Conservation (phyloP, 2,329 filamentous ascomycete species). For the Paradendryphiella salina region DNA sequence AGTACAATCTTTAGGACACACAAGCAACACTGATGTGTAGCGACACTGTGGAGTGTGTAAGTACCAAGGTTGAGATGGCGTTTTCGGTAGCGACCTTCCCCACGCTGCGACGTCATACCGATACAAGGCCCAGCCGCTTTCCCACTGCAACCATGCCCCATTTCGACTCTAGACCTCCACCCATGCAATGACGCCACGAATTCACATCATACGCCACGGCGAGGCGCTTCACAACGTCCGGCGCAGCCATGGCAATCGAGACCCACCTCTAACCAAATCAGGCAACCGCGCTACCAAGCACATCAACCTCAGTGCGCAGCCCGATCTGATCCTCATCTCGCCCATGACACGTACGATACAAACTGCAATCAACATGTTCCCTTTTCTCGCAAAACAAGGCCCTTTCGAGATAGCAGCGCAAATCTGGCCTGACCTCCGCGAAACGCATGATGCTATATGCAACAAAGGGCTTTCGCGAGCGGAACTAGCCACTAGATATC, state of each 20-base stretch:
- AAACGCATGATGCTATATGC: conserved; percentile 21
- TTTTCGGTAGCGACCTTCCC: too few species aligned
- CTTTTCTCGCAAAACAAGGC: conserved; percentile 3
- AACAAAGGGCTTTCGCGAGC: conserved; percentile 22
- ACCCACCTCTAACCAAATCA: conserved; percentile 25
- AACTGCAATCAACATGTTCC: conserved; percentile 28
- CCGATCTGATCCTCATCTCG: conserved; percentile 30
- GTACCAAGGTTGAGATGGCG: too few species aligned
- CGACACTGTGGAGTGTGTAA: too few species aligned
- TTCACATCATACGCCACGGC: conserved; percentile 29
- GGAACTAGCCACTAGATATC: conserved; percentile 14
- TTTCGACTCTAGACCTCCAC: too few species aligned
- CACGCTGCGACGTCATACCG: too few species aligned
- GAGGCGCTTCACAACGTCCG: conserved; percentile 29
- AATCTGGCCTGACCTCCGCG: conserved; percentile 31
- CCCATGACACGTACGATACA: conserved; percentile 32
- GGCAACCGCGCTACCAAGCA: conserved; percentile 16
- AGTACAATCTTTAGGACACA: too few species aligned
- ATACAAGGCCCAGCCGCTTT: too few species aligned
- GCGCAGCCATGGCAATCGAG: conserved; percentile 16
- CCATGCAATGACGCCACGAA: not conserved
- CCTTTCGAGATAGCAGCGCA: conserved; percentile 11
- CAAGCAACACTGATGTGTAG: too few species aligned
- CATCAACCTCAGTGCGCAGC: conserved; percentile 8
- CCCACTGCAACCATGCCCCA: too few species aligned